Evolutionary conservation across 2,329 filamentous ascomycete species (phyloP).

Genomic region (Cordyceps fumosorosea): DNA sequence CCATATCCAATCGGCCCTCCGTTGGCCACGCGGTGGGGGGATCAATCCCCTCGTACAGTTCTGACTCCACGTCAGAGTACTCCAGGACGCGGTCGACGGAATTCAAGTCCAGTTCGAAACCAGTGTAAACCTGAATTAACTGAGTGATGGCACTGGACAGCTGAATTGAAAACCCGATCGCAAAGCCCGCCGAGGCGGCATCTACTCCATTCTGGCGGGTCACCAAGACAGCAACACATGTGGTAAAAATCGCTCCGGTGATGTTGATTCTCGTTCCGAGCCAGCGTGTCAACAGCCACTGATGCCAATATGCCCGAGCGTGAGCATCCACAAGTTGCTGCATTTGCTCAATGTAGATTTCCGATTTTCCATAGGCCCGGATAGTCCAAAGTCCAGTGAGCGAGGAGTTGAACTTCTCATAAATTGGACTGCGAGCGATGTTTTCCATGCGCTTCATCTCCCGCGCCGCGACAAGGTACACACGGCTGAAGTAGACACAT

Average conservation of each 20-base stretch:
- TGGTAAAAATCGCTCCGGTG: neutral
- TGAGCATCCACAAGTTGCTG: neutral
- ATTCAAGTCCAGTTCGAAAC: conserved; percentile 35
- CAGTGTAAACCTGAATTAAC: neutral
- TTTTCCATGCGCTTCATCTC: neutral
- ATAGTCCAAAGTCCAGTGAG: conserved; percentile 33
- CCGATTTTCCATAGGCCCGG: neutral
- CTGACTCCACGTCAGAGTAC: conserved; percentile 33
- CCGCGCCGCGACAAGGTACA: neutral
- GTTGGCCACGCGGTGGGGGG: neutral
- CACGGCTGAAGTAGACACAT: neutral
- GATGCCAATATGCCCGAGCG: neutral
- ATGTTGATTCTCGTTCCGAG: neutral
- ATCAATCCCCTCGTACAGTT: conserved; percentile 15
- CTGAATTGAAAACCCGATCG: conserved; percentile 32
- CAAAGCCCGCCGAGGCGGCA: conserved; percentile 35
- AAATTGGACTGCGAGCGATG: conserved; percentile 25
- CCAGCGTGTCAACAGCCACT: neutral
- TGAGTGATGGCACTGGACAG: conserved; percentile 24
- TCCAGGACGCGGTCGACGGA: conserved; percentile 37
- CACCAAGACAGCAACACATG: conserved; percentile 23
- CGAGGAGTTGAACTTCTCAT: conserved; percentile 24
- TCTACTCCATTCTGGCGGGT: conserved; percentile 20
- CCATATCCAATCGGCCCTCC: neutral
- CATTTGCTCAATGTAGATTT: neutral